These are phyloP conservation scores for Datisca glomerata DNA, from an alignment of 306 rosid species.

Conservation along the genomic window DNA sequence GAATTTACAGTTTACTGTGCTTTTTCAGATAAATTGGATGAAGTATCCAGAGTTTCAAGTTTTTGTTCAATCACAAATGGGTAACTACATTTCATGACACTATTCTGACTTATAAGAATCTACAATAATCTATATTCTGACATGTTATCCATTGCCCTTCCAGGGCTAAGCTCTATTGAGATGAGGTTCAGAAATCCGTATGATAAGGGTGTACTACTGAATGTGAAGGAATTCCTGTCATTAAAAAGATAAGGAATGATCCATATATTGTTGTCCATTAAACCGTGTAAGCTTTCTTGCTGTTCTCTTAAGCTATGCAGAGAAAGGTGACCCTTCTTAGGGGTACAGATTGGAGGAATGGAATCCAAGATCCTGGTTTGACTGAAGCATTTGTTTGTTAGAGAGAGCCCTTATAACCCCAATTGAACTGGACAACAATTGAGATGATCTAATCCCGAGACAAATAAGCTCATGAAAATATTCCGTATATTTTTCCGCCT, in stretches of 20 bases:
- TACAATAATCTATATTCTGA: neutral
- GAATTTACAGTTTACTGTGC: neutral
- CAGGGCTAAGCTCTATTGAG: constrained; percentile 13
- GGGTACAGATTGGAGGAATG: too few relatives aligned
- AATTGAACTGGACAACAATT: too few relatives aligned
- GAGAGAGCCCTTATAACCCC: too few relatives aligned
- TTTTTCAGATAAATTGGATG: constrained; percentile 31
- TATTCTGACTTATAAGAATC: neutral
- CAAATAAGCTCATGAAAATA: too few relatives aligned
- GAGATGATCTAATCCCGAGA: too few relatives aligned
- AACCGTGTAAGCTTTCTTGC: too few relatives aligned
- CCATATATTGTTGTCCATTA: too few relatives aligned
- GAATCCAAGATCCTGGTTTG: too few relatives aligned
- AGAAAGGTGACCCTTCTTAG: too few relatives aligned
- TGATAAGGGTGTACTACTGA: constrained; percentile 26
- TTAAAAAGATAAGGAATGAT: constrained; percentile 4
- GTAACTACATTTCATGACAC: constrained; percentile 11
- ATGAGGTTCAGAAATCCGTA: constrained; percentile 31
- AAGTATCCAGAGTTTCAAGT: constrained; percentile 38
- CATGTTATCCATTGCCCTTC: constrained; percentile 2
- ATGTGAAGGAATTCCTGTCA: constrained; percentile 24
- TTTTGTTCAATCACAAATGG: constrained; percentile 18
- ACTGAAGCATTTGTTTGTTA: too few relatives aligned
- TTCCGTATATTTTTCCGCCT: too few relatives aligned
- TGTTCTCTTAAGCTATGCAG: too few relatives aligned